These are phyloP conservation scores for Penicillium egyptiacum DNA, from an alignment of 495 filamentous ascomycete species.

Conservation along the genomic window DNA sequence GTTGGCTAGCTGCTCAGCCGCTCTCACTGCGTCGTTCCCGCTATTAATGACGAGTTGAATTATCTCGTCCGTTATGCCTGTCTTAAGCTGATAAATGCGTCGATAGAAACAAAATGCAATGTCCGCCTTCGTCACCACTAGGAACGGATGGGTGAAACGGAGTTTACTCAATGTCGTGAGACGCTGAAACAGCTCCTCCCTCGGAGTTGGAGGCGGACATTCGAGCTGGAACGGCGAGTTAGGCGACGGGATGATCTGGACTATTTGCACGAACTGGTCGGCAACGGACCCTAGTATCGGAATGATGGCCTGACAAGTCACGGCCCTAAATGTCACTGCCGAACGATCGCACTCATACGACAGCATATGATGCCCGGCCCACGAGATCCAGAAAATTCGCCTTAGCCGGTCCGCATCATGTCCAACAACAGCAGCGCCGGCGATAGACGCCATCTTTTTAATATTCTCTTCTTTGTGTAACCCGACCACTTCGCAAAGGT, in stretches of 20 bases:
- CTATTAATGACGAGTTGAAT: conserved; percentile 27
- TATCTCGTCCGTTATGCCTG: conserved; percentile 21
- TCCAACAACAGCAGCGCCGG: conserved; percentile 23
- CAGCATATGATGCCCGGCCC: conserved; percentile 35
- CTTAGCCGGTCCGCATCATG: conserved; percentile 33
- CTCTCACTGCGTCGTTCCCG: conserved; percentile 28
- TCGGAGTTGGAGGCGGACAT: conserved; percentile 15
- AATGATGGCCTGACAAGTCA: conserved; percentile 30
- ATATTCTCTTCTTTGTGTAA: conserved; percentile 34
- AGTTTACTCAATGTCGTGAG: conserved; percentile 19
- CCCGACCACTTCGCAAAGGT: conserved; percentile 32
- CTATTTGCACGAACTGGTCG: conserved; percentile 30
- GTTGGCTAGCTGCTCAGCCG: conserved; percentile 27
- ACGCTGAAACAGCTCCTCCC: conserved; percentile 27
- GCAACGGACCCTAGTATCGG: conserved; percentile 25
- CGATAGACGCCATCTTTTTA: conserved; percentile 27
- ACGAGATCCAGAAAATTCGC: conserved; percentile 36
- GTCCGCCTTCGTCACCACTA: conserved; percentile 35
- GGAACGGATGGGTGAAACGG: conserved; percentile 29
- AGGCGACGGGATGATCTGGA: conserved; percentile 33
- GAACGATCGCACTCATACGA: conserved; percentile 36
- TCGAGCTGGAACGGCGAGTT: conserved; percentile 30
- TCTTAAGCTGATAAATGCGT: conserved; percentile 33
- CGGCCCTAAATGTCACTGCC: conserved; percentile 24
- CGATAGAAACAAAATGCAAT: conserved; percentile 38